These are phyloP conservation scores for Ascochyta rabiei DNA, from an alignment of 2,329 filamentous ascomycete species.

Conservation along the genomic window DNA sequence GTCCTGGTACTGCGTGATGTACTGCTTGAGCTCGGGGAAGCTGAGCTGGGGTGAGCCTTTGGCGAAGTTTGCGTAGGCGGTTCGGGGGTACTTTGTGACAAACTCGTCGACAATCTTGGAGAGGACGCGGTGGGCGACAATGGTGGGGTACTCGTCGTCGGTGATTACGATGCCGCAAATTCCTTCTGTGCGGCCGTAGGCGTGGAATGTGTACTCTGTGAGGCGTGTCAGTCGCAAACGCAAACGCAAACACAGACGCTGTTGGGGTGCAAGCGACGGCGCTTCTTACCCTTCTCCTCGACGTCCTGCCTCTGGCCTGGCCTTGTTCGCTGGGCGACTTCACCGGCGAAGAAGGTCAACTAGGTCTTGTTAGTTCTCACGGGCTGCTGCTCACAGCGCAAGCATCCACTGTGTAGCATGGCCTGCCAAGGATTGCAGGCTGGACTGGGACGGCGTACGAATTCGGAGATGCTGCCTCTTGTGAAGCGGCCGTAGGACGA, in stretches of 20 bases:
- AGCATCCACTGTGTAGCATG: neutral
- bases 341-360: conserved; percentile 87
- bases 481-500: conserved; percentile 82
- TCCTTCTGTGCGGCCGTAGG: conserved; percentile 53
- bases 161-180: conserved; percentile 55
- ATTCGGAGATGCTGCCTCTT: conserved; percentile 48
- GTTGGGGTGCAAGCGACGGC: too few species aligned
- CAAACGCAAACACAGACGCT: too few species aligned
- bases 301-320: conserved; percentile 85
- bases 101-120: conserved; percentile 90
- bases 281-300: conserved; percentile 69
- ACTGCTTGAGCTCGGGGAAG: conserved; percentile 80
- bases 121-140: conserved; percentile 85
- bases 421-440: neutral
- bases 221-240: neutral
- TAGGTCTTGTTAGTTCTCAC: conserved; percentile 39
- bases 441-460: conserved; percentile 29
- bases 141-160: conserved; percentile 62
- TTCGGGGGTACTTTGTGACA: conserved; percentile 73
- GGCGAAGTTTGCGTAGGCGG: conserved; percentile 65
- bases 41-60: conserved; percentile 46
- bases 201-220: conserved; percentile 66
- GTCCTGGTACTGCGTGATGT: conserved; percentile 81
- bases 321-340: conserved; percentile 82
- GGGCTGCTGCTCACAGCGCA: neutral